Evolutionary conservation across 129 eudicot species (phyloP), one percentile per base, ranked within the genome.

Genomic region (Artemisia argyi): DNA sequence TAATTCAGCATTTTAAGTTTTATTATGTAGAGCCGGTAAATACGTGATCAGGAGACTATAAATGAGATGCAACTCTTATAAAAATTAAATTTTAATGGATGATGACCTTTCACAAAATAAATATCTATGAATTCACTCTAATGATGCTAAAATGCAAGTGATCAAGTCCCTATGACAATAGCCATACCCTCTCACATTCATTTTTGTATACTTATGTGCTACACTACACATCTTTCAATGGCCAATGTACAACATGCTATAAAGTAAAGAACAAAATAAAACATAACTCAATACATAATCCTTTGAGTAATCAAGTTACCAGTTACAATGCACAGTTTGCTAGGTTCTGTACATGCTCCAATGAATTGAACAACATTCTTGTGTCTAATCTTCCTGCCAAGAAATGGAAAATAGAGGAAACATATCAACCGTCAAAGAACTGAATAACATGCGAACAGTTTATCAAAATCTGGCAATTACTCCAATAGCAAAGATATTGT

Each of bases 341-440:
- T 78, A 82, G 92, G 85, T 71, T 80, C 81, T 17, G 96, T 89
- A 72, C 96, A 86, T 67, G 96, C 96, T 62, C 96, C 96, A 58
- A 89, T 76, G 64, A 89, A 89, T 44, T 84, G 96, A 66, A 89
- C 96, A 49, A 89, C 96, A 80, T 89, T 89, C 83, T 89, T 86
- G 78, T 89, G 96, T 52, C 91, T 78, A 53, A 89, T 79, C 69
- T 84, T 89, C 85, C 96, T 89, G 83, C 72, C 72, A 56, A 54
- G 71, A 39, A 71, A 55, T 39, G 44, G 11, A 3, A 76, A 61
- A 60, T 1, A 48, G 15, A 28, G 44, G 7, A 79, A 75, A 60
- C 22, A 66, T 50, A 71, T 58, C 44, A 68, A 4, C 16, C 24
- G 57, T 63, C 58, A 70, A 62, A 22, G 19, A 76, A 55, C 66